Conservation (phyloP, 106 monocot species). For the Posidonia australis region DNA sequence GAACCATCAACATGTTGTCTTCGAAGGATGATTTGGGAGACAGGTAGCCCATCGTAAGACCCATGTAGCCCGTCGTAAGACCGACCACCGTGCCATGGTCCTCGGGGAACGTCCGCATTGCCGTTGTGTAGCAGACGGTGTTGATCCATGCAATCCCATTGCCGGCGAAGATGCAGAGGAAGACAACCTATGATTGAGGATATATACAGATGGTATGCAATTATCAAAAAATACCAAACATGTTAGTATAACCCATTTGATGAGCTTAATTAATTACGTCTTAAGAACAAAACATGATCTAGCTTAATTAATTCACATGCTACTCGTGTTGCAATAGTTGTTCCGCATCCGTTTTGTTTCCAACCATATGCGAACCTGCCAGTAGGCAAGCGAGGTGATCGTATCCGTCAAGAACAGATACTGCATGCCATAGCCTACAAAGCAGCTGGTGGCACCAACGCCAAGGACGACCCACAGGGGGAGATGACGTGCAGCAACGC, state of each 20-base stretch:
- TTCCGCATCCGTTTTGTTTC: too few relatives aligned
- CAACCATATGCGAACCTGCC: too few relatives aligned
- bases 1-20: too few relatives aligned
- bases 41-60: constrained; percentile 6
- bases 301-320: too few relatives aligned
- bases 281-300: too few relatives aligned
- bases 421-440: constrained; percentile 16
- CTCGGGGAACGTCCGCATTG: constrained; percentile 7
- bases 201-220: too few relatives aligned
- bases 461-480: constrained; percentile 9
- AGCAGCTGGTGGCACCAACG: constrained; percentile 5
- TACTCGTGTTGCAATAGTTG: too few relatives aligned
- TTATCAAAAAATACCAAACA: too few relatives aligned
- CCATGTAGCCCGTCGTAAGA: constrained; percentile 11
- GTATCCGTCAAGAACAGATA: constrained; percentile 3
- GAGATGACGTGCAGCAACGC: constrained; percentile 5
- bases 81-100: constrained; percentile 3
- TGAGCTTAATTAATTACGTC: too few relatives aligned
- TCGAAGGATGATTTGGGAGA: background rate
- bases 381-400: background rate
- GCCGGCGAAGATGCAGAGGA: constrained; percentile 3
- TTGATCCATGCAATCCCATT: constrained; percentile 24
- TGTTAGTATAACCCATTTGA: too few relatives aligned
- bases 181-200: background rate
- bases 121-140: constrained; percentile 16